Percentiles rank a stretch among this genome's conserved stretches.
Evolutionary conservation across 2,329 filamentous ascomycete species (phyloP).

Genomic region (Exophiala dermatitidis): DNA sequence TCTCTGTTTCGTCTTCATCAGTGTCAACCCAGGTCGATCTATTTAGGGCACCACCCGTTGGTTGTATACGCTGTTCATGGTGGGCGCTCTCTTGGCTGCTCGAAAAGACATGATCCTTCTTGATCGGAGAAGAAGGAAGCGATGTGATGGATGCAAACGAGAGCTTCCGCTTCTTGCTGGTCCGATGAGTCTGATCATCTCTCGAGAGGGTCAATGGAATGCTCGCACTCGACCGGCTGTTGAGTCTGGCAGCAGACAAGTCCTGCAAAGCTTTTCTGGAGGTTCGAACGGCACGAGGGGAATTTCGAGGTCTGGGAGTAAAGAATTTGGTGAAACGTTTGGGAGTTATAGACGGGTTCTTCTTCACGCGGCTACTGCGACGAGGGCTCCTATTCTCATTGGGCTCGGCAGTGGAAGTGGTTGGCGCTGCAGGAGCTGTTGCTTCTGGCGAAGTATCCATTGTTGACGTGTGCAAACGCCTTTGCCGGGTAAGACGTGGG

Average conservation of each 20-base stretch:
- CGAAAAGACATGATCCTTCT: constrained; percentile 12
- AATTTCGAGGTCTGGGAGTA: constrained; percentile 38
- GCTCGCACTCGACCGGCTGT: constrained; percentile 10
- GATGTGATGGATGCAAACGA: constrained; percentile 42
- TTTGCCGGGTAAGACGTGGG: not conserved
- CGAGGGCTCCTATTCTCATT: constrained; percentile 17
- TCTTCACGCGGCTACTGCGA: constrained; percentile 33
- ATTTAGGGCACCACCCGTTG: not conserved
- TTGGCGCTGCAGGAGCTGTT: constrained; percentile 13
- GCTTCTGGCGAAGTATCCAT: constrained; percentile 25
- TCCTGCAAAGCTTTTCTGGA: constrained; percentile 41
- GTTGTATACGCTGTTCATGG: not conserved
- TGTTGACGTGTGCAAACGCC: not conserved
- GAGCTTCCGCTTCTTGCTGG: constrained; percentile 41
- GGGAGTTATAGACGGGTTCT: constrained; percentile 44
- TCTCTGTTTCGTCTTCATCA: constrained; percentile 18
- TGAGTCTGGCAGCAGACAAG: constrained; percentile 32
- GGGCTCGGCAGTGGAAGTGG: constrained; percentile 12
- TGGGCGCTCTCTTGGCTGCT: constrained; percentile 15
- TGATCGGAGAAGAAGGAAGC: constrained; percentile 40
- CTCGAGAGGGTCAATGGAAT: not conserved
- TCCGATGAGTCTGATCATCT: constrained; percentile 1
- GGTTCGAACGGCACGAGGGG: constrained; percentile 33
- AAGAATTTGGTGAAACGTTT: constrained; percentile 47
- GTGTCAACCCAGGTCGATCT: constrained; percentile 1